phyloP scores from a whole-genome alignment of 768 basidiomycete species.

The Russula griseocarnosa region DNA sequence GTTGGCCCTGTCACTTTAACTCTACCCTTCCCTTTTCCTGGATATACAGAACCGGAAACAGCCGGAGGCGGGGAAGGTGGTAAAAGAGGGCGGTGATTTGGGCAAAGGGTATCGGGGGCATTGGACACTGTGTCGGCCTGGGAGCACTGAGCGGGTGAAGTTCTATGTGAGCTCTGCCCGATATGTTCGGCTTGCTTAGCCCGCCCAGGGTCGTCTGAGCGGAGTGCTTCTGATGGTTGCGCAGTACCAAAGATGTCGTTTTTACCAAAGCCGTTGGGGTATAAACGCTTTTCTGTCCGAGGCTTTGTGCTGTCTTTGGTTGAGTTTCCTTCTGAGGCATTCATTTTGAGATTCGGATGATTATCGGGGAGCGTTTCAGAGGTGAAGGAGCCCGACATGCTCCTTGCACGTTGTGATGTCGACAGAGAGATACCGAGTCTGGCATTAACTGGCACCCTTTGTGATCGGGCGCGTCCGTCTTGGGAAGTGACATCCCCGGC shows the following conservation, averaged over 20 bases:
- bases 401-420: constrained; percentile 28
- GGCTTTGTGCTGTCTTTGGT: neutral
- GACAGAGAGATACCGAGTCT: constrained; percentile 16
- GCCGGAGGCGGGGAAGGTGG: constrained; percentile 67
- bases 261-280: constrained; percentile 21
- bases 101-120: constrained; percentile 26
- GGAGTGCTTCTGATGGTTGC: constrained; percentile 10
- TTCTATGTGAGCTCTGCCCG: neutral
- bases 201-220: constrained; percentile 6
- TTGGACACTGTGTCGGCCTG: constrained; percentile 12
- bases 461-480: constrained; percentile 25
- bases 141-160: constrained; percentile 13
- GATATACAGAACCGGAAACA: constrained; percentile 25
- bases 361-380: constrained; percentile 25
- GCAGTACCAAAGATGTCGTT: constrained; percentile 19
- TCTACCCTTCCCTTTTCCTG: constrained; percentile 40
- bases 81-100: constrained; percentile 39
- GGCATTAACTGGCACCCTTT: constrained; percentile 10
- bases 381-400: constrained; percentile 26
- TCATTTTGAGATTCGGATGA: constrained; percentile 20
- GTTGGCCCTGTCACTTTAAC: constrained; percentile 35
- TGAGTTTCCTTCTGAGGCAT: constrained; percentile 17
- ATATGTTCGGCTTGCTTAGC: constrained; percentile 1
- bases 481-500: constrained; percentile 21
- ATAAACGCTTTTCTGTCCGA: constrained; percentile 18